A percentile compares a stretch with the other conserved stretches of the same genome.
These are phyloP conservation scores for Pythium sukuiense DNA, from an alignment of 352 stramenopile genomes.

Conservation along the genomic window DNA sequence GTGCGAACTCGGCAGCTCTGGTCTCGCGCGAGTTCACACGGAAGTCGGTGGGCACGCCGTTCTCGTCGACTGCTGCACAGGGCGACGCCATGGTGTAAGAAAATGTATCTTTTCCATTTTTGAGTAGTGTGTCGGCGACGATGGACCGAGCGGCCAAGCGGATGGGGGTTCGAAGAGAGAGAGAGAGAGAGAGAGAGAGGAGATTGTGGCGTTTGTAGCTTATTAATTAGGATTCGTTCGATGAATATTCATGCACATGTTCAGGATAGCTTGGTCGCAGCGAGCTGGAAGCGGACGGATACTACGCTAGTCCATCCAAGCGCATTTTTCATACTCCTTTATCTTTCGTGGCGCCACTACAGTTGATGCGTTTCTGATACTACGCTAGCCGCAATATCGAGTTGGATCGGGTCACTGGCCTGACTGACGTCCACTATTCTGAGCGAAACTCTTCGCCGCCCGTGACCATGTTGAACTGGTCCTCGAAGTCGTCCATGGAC, in stretches of 20 bases:
- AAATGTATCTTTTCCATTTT: constrained; percentile 9
- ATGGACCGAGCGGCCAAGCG: constrained; percentile 2
- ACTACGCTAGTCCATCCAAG: not conserved
- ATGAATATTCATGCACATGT: constrained; percentile 2
- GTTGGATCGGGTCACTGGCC: not conserved
- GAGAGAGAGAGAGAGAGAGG: not conserved
- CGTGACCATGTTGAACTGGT: constrained; percentile 87
- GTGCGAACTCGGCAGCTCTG: constrained; percentile 50
- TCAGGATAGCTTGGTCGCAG: not conserved
- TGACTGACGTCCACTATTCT: constrained; percentile 41
- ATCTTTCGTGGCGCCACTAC: not conserved
- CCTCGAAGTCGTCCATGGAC: constrained; percentile 87
- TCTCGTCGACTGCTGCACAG: constrained; percentile 25
- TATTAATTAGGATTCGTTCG: constrained; percentile 22
- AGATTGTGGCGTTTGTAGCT: constrained; percentile 12
- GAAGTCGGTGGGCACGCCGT: constrained; percentile 53
- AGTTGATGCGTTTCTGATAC: not conserved
- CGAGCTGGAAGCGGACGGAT: not conserved
- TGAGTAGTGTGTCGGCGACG: constrained; percentile 13
- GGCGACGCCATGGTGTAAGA: constrained; percentile 27
- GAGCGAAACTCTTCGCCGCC: constrained; percentile 85
- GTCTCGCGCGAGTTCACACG: constrained; percentile 74
- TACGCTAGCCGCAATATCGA: not conserved
- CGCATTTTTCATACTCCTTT: constrained; percentile 6
- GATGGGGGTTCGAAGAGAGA: not conserved